Evolutionary conservation across 768 basidiomycete genomes (phyloP).

Genomic region (Pholiota molesta): DNA sequence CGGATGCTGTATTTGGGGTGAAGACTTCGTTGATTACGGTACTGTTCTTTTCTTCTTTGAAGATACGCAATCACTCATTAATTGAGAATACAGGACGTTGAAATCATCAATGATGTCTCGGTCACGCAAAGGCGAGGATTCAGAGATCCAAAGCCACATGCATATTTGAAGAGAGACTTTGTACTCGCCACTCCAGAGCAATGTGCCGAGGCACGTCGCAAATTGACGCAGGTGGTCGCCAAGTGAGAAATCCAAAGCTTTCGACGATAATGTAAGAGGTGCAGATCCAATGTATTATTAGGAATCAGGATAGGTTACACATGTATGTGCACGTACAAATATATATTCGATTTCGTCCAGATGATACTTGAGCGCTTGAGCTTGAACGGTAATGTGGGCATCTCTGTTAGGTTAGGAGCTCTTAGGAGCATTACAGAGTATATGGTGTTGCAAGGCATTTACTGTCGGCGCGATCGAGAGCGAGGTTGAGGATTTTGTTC

Average conservation of each 20-base stretch:
- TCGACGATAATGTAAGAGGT: neutral
- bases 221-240: neutral
- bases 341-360: too few relatives aligned
- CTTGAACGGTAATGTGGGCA: too few relatives aligned
- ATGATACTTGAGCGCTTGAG: too few relatives aligned
- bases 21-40: conserved; percentile 80
- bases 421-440: neutral
- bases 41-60: conserved; percentile 25
- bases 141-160: conserved; percentile 40
- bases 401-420: neutral
- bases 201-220: conserved; percentile 34
- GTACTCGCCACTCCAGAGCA: conserved; percentile 45
- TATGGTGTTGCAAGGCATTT: too few relatives aligned
- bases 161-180: conserved; percentile 43
- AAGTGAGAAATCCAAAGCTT: neutral
- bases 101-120: conserved; percentile 53
- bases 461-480: neutral
- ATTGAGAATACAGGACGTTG: conserved; percentile 19
- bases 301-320: neutral
- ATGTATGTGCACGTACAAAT: neutral
- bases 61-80: neutral
- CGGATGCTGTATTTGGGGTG: conserved; percentile 83
- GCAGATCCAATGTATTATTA: neutral
- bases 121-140: conserved; percentile 61
- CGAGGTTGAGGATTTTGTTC: neutral